Percentiles rank a stretch among this genome's conserved stretches.
Evolutionary conservation across 1,139 yeast genomes (phyloP).

Genomic region (Sugiyamaella japonica): DNA sequence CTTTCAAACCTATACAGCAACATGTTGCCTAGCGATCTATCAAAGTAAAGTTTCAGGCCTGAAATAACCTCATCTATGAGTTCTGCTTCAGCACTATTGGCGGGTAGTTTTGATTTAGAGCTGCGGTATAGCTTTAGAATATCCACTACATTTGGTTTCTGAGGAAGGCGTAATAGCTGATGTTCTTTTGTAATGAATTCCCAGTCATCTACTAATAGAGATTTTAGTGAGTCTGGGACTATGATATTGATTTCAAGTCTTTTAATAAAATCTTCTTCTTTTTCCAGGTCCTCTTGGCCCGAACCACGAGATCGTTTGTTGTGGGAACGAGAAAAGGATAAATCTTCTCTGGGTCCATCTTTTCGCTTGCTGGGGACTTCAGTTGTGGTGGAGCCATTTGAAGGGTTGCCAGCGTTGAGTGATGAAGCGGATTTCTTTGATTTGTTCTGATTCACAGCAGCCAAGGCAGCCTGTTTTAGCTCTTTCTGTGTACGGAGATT

Average conservation of each 20-base stretch:
- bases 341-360: constrained; percentile 16
- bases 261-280: constrained; percentile 43
- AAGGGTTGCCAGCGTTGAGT: constrained; percentile 7
- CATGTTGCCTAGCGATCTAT: constrained; percentile 67
- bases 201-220: constrained; percentile 88
- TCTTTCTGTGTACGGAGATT: constrained; percentile 65
- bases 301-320: constrained; percentile 17
- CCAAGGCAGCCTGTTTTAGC: constrained; percentile 53
- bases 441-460: constrained; percentile 34
- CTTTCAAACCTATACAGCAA: constrained; percentile 83
- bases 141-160: constrained; percentile 50
- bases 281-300: constrained; percentile 40
- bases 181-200: constrained; percentile 81
- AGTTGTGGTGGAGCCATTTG: constrained; percentile 8
- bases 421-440: constrained; percentile 24
- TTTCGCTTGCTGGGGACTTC: constrained; percentile 13
- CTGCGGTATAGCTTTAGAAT: constrained; percentile 53
- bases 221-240: constrained; percentile 66
- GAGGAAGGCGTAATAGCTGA: constrained; percentile 63
- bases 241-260: constrained; percentile 54
- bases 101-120: constrained; percentile 29
- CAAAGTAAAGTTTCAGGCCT: constrained; percentile 77
- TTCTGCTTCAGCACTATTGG: constrained; percentile 49
- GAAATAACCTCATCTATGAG: constrained; percentile 63
- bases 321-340: constrained; percentile 15